Conservation (phyloP, 345 rosid species). For the Acer negundo region DNA sequence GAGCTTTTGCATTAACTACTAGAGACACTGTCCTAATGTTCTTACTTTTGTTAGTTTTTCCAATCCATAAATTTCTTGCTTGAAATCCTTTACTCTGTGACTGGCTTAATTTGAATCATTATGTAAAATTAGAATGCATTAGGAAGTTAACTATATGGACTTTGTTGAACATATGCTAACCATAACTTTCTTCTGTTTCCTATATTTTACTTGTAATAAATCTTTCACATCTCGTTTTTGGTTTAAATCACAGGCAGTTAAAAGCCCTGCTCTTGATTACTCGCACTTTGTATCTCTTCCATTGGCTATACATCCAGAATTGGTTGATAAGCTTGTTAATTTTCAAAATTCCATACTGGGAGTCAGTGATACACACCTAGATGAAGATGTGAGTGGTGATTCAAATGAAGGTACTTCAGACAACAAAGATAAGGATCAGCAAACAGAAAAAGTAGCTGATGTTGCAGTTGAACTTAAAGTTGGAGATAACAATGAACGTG, state of each 20-base stretch:
- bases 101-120: neutral
- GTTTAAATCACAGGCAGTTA: slow-evolving; percentile 54
- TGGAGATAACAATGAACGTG: slow-evolving; percentile 44
- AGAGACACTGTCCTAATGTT: neutral
- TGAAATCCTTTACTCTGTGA: neutral
- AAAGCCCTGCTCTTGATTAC: slow-evolving; percentile 64
- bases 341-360: slow-evolving; percentile 74
- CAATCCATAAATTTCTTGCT: neutral
- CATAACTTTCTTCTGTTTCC: neutral
- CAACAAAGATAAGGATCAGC: slow-evolving; percentile 28
- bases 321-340: slow-evolving; percentile 70
- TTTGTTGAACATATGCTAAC: neutral
- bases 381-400: slow-evolving; percentile 36
- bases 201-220: neutral
- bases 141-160: neutral
- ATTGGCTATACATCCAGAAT: slow-evolving; percentile 72
- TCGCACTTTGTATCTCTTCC: slow-evolving; percentile 95
- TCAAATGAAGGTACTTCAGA: slow-evolving; percentile 38
- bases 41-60: neutral
- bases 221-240: neutral
- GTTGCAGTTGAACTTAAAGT: slow-evolving; percentile 50
- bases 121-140: neutral
- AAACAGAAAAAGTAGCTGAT: slow-evolving; percentile 24
- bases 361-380: slow-evolving; percentile 22
- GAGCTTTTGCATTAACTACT: neutral